Percentiles rank a stretch among this genome's conserved stretches.
Evolutionary conservation across 331 rosid genomes (phyloP).

Genomic region (Pyrus hybrid): DNA sequence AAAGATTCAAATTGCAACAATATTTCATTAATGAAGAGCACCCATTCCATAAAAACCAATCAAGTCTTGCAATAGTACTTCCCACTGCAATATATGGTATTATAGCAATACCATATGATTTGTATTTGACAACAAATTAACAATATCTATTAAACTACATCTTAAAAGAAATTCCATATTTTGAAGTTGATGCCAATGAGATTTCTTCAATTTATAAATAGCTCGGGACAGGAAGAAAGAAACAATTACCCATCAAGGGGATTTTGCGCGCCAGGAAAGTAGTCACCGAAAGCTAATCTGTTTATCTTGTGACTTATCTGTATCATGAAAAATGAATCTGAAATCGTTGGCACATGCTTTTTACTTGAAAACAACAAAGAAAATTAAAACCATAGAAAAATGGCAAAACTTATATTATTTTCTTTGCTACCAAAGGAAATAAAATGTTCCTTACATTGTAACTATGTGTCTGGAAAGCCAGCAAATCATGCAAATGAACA

Average conservation of each 20-base stretch:
- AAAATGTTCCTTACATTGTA: conserved; percentile 50
- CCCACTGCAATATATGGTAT: background rate
- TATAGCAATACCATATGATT: background rate
- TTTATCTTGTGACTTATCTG: conserved; percentile 87
- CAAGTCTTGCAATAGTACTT: background rate
- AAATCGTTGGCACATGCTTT: background rate
- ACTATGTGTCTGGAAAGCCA: conserved; percentile 39
- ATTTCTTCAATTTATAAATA: background rate
- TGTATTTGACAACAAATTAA: background rate
- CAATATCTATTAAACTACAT: background rate
- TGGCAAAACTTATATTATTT: background rate
- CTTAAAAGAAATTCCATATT: background rate
- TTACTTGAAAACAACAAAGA: background rate
- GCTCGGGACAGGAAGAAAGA: conserved; percentile 13
- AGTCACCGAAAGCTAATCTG: conserved; percentile 67
- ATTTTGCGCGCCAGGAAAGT: conserved; percentile 73
- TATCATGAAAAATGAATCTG: conserved; percentile 23
- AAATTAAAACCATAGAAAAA: conserved; percentile 6
- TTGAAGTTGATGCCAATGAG: background rate
- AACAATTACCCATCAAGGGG: conserved; percentile 85
- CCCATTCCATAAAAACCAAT: background rate
- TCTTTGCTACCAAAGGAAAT: background rate
- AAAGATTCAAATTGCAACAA: background rate
- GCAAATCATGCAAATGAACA: conserved; percentile 42
- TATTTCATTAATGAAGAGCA: background rate